A percentile compares a stretch with the other conserved stretches of the same genome.
Evolutionary conservation across 495 filamentous ascomycete species (phyloP).

Genomic region (Neurospora sp.): DNA sequence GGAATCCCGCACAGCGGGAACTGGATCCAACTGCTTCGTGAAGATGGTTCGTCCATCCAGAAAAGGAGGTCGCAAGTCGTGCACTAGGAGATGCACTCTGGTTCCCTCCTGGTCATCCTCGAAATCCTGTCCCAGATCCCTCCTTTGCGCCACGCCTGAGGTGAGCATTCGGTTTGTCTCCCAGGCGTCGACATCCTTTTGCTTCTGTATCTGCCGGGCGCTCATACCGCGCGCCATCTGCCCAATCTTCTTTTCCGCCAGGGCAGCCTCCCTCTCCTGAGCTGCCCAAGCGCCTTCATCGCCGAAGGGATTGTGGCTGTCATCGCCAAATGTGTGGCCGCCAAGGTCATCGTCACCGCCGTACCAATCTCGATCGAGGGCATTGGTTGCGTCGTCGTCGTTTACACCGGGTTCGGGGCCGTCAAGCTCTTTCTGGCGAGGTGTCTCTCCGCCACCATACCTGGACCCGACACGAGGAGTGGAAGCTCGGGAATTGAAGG

Average conservation of each 20-base stretch:
- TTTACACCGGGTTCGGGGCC: conserved; percentile 38
- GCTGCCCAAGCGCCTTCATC: conserved; percentile 52
- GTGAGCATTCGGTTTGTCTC: conserved; percentile 98
- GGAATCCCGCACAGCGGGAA: conserved; percentile 84
- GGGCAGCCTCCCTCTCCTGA: conserved; percentile 58
- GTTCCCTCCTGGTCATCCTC: conserved; percentile 87
- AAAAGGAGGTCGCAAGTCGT: conserved; percentile 92
- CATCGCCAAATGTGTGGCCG: conserved; percentile 66
- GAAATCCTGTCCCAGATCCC: conserved; percentile 70
- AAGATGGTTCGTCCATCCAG: conserved; percentile 91
- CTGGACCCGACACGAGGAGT: conserved; percentile 38
- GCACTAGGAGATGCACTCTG: conserved; percentile 81
- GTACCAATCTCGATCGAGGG: conserved; percentile 87
- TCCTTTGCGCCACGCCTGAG: conserved; percentile 84
- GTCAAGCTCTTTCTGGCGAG: conserved; percentile 44
- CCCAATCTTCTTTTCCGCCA: conserved; percentile 64
- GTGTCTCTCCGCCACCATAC: conserved; percentile 32
- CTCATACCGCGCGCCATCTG: conserved; percentile 47
- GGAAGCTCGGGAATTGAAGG: conserved; percentile 30
- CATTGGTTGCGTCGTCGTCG: conserved; percentile 39
- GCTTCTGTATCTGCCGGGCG: conserved; percentile 67
- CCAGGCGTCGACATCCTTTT: conserved; percentile 95
- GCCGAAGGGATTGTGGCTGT: conserved; percentile 45
- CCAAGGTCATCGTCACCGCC: conserved; percentile 61
- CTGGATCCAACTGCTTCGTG: conserved; percentile 92